Base-by-base conservation (phyloP, 2,329 filamentous ascomycete species). In the Bipolaris zeicola region DNA sequence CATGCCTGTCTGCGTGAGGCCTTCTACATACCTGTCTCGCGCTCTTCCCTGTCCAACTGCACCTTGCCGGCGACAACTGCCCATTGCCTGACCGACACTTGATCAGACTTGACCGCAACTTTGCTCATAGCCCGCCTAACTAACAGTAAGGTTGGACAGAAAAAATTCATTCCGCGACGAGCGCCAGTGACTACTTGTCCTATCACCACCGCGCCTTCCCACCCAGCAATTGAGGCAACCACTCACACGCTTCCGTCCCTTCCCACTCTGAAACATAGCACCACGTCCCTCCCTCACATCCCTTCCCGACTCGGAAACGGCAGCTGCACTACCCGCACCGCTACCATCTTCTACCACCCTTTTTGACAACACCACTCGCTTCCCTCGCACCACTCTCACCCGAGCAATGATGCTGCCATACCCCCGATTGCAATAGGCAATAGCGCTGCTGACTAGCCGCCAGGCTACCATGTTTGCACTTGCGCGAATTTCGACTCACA, bases 61-160 rank as follows among this genome's bases (percentile, higher is more conserved):
- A 26, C 36, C 49, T 36, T 46, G 20, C 53, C 42, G 18, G 47
- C 37, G 16, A 47, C 43, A 22, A 28, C 42, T 31, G 48, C 22
- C 10, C 33, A 18, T 31, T 50, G 34, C 50, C 52, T 64, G 52
- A 62, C 61, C 58, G 61, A 56, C 47, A 33, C 14, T 31, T 46
- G 28, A 39, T 44, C 18, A 43, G 11, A 22, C 33, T 52, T 58
- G 46, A 60, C 58, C 58, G 55, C 58, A 49, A 31, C 28, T 31
- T 13, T 31, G 28, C 28, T 13, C 28, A 10, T 31, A 31, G 3
- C 28, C 2, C 3, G 28, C 28, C 28, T 13, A 31, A 31, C 28
- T 31, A 31, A 13, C 28, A 31, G 10, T 13, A 31, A 31, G 28
- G 10, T 5, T 11, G 28, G 26, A 26, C 10, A 28, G 7, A 31